Evolutionary conservation across 2,329 filamentous ascomycete species (phyloP).

Genomic region (Fusarium buharicum): DNA sequence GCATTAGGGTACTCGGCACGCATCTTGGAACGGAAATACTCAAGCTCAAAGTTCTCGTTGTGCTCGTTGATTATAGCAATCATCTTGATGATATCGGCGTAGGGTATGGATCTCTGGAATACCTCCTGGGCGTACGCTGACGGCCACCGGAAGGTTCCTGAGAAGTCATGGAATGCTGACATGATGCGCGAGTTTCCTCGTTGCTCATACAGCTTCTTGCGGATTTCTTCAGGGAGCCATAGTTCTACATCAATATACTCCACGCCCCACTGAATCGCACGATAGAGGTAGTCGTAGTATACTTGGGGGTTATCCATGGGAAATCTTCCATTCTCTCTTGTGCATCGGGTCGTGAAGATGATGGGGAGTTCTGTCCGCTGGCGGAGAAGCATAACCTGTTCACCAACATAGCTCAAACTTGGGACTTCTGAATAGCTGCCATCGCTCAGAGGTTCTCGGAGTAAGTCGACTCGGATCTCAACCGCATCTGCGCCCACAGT

Average conservation of each 20-base stretch:
- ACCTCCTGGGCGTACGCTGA: constrained; percentile 76
- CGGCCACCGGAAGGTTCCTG: constrained; percentile 84
- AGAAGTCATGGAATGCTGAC: constrained; percentile 92
- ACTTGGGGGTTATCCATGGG: constrained; percentile 82
- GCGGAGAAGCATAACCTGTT: constrained; percentile 85
- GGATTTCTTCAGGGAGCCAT: constrained; percentile 83
- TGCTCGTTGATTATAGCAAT: constrained; percentile 83
- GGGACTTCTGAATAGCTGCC: constrained; percentile 73
- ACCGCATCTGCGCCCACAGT: constrained; percentile 89
- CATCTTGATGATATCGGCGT: constrained; percentile 91
- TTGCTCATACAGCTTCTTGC: constrained; percentile 72
- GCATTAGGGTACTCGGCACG: constrained; percentile 73
- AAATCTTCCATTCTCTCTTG: constrained; percentile 82
- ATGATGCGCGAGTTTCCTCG: constrained; percentile 86
- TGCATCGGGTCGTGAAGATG: constrained; percentile 87
- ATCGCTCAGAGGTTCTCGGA: constrained; percentile 75
- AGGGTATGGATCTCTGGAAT: constrained; percentile 76
- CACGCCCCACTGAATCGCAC: constrained; percentile 87
- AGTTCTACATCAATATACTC: constrained; percentile 92
- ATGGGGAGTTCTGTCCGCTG: constrained; percentile 90
- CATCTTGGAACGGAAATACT: constrained; percentile 85
- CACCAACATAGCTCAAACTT: constrained; percentile 83
- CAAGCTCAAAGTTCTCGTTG: constrained; percentile 89
- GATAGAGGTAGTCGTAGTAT: constrained; percentile 82
- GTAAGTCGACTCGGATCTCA: constrained; percentile 83